Conservation (phyloP, 176 grass and related monocot species). For the Oryza glumipatula region DNA sequence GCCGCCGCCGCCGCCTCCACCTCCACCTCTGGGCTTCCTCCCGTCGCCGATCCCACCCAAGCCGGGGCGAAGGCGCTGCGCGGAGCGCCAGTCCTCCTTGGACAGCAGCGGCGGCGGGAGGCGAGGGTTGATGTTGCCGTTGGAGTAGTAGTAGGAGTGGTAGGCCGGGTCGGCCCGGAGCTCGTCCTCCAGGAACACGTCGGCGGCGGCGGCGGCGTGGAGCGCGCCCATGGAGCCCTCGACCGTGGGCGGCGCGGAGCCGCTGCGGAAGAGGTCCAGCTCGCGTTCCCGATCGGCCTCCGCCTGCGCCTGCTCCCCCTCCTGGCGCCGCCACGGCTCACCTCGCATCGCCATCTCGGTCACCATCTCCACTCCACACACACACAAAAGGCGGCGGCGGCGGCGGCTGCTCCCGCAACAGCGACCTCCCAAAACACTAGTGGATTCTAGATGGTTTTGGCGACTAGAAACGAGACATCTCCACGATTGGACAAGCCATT, state of each 20-base stretch:
- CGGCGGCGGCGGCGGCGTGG: constrained; percentile 3
- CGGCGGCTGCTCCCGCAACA: background rate
- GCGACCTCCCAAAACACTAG: constrained; percentile 6
- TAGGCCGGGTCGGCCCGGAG: constrained; percentile 46
- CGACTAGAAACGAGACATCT: background rate
- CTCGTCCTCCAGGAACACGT: constrained; percentile 36
- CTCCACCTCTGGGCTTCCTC: constrained; percentile 19
- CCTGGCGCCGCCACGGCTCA: constrained; percentile 14
- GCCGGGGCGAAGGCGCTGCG: constrained; percentile 16
- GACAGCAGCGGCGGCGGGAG: constrained; percentile 41
- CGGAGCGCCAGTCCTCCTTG: constrained; percentile 43
- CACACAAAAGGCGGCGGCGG: background rate
- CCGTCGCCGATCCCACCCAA: constrained; percentile 44
- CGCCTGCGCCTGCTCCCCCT: constrained; percentile 16
- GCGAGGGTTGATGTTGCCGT: constrained; percentile 40
- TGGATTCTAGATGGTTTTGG: background rate
- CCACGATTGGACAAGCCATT: background rate
- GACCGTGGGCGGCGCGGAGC: constrained; percentile 48
- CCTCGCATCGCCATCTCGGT: constrained; percentile 40
- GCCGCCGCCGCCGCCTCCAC: no score
- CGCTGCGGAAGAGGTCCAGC: constrained; percentile 44
- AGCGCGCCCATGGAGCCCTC: constrained; percentile 29
- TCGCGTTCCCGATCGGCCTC: constrained; percentile 18
- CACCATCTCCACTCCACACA: constrained; percentile 21
- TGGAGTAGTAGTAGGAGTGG: constrained; percentile 33